A percentile compares a stretch with the other conserved stretches of the same genome.
phyloP scores from a whole-genome alignment of 2,329 filamentous ascomycete species.

The Curvularia verruculosa region DNA sequence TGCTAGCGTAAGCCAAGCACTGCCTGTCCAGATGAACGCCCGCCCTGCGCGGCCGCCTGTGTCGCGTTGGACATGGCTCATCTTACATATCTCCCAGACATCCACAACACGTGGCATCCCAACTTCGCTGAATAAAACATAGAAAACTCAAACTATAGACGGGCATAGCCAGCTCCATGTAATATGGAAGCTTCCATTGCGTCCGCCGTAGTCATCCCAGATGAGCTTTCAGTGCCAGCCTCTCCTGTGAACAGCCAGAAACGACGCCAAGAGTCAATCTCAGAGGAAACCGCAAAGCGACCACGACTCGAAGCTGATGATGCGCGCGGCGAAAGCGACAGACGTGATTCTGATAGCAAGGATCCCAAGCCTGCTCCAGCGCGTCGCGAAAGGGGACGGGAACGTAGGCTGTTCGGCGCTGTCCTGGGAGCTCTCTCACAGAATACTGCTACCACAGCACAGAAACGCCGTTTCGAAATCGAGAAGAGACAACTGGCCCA shows the following conservation, averaged over 20 bases:
- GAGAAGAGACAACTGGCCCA: conserved; percentile 82
- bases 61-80: conserved; percentile 12
- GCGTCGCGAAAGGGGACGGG: conserved; percentile 75
- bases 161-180: background rate
- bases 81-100: conserved; percentile 1
- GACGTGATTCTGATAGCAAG: conserved; percentile 24
- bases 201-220: conserved; percentile 61
- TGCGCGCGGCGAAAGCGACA: conserved; percentile 23
- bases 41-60: conserved; percentile 38
- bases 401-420: conserved; percentile 84
- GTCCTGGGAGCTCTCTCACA: conserved; percentile 80
- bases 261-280: conserved; percentile 61
- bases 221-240: conserved; percentile 43
- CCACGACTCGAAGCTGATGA: conserved; percentile 54
- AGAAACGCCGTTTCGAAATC: conserved; percentile 77
- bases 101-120: conserved; percentile 2
- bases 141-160: background rate
- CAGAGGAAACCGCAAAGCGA: conserved; percentile 60
- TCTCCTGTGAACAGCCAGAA: conserved; percentile 49
- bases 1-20: conserved; percentile 15
- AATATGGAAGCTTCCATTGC: conserved; percentile 54
- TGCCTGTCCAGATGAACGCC: conserved; percentile 15
- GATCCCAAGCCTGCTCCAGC: conserved; percentile 47
- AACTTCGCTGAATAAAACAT: background rate
- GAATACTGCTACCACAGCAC: conserved; percentile 63